phyloP scores from a whole-genome alignment of 1,284 basidiomycete genomes.

The Phlebopus sp. region DNA sequence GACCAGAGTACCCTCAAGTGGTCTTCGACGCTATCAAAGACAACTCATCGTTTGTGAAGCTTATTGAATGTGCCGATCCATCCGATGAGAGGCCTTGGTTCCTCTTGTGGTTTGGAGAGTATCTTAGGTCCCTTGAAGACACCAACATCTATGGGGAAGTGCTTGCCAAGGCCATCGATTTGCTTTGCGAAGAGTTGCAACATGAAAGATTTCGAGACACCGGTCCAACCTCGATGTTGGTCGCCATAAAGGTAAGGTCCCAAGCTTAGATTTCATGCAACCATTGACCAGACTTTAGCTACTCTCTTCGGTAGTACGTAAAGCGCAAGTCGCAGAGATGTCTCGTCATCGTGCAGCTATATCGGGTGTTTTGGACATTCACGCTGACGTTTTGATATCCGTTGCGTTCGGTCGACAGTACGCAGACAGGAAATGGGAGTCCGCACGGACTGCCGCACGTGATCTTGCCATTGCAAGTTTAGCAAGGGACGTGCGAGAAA shows the following conservation, averaged over 20 bases:
- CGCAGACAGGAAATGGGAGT: constrained; percentile 47
- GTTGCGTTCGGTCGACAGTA: constrained; percentile 57
- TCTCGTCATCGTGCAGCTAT: constrained; percentile 31
- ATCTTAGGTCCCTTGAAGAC: constrained; percentile 52
- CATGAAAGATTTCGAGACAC: constrained; percentile 64
- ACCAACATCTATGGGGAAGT: constrained; percentile 57
- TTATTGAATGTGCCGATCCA: constrained; percentile 42
- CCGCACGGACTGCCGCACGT: constrained; percentile 45
- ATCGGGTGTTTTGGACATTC: constrained; percentile 51
- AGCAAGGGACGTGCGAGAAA: constrained; percentile 42
- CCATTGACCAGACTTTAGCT: constrained; percentile 24
- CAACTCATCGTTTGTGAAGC: constrained; percentile 58
- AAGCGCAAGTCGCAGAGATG: constrained; percentile 32
- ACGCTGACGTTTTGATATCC: constrained; percentile 53
- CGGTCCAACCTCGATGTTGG: constrained; percentile 57
- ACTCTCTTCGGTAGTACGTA: constrained; percentile 29
- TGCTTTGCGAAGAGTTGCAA: constrained; percentile 75
- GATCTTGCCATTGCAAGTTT: constrained; percentile 46
- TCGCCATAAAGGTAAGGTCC: constrained; percentile 58
- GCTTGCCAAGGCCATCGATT: constrained; percentile 67
- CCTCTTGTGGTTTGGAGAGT: constrained; percentile 56
- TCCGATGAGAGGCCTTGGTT: constrained; percentile 42
- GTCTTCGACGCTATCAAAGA: constrained; percentile 82
- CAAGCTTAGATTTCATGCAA: constrained; percentile 1
- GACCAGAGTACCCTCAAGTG: constrained; percentile 65